Evolutionary conservation across 2,329 filamentous ascomycete species (phyloP), one percentile per base, ranked within the genome.

Genomic region (Penicillium sp.): DNA sequence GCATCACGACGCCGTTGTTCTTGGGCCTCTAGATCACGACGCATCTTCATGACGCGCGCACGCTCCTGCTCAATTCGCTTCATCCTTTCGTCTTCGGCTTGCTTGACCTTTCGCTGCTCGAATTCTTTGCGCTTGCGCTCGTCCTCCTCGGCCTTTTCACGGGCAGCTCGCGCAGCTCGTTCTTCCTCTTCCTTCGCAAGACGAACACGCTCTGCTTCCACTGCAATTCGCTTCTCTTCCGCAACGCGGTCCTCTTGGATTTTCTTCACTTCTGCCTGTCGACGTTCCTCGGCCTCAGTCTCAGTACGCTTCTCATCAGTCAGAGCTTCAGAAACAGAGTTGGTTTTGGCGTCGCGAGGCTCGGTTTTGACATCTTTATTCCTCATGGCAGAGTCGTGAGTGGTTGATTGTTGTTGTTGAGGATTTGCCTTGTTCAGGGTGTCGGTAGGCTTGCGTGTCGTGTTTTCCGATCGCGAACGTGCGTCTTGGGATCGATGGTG

Each of bases 51-150:
- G 35, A 72, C 65, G 18, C 73, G 71, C 42, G 67, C 55, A 37
- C 69, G 64, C 61, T 75, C 69, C 58, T 72, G 67, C 52, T 75
- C 72, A 23, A 71, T 54, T 8, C 66, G 66, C 55, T 71, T 72
- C 50, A 70, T 69, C 6, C 66, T 72, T 47, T 77, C 74, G 47
- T 76, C 74, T 53, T 76, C 74, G 25, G 71, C 74, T 58, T 74
- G 70, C 52, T 70, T 71, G 39, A 66, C 58, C 38, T 70, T 72
- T 42, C 70, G 65, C 49, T 74, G 69, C 50, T 73, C 71, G 44
- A 71, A 67, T 52, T 71, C 70, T 50, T 71, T 70, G 46, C 67
- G 70, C 50, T 67, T 70, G 52, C 68, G 68, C 32, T 72, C 71
- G 44, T 71, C 70, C 42, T 74, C 72, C 38, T 72, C 72, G 25